Percentiles rank a stretch among this genome's conserved stretches.
phyloP scores from a whole-genome alignment of 768 basidiomycete genomes.

The Tylopilus plumbeoviolaceoides region DNA sequence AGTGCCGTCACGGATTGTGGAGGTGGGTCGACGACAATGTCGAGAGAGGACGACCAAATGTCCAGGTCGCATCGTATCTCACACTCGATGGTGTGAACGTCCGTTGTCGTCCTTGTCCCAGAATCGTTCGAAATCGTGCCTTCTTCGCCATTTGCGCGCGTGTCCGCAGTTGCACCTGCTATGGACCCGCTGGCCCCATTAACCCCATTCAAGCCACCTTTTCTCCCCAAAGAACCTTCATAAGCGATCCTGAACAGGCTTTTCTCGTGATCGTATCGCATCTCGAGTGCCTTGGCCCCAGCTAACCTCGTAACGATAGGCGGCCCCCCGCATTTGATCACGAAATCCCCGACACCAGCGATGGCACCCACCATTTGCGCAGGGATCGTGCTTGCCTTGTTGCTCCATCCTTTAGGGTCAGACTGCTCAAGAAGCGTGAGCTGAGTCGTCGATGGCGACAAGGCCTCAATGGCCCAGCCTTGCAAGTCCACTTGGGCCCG shows the following conservation, averaged over 20 bases:
- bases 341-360: constrained; percentile 91
- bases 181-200: constrained; percentile 15
- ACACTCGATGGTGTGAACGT: constrained; percentile 67
- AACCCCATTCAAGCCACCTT: constrained; percentile 24
- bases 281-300: constrained; percentile 68
- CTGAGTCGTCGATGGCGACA: constrained; percentile 92
- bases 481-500: constrained; percentile 97
- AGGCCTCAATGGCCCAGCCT: constrained; percentile 94
- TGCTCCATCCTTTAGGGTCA: constrained; percentile 96
- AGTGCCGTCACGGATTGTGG: constrained; percentile 80
- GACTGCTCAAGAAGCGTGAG: constrained; percentile 94
- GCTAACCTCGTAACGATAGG: constrained; percentile 83
- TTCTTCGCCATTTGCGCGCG: constrained; percentile 18
- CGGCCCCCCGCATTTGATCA: constrained; percentile 93
- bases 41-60: constrained; percentile 78
- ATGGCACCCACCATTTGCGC: constrained; percentile 88
- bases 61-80: constrained; percentile 91
- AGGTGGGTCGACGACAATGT: constrained; percentile 91
- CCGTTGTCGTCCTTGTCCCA: constrained; percentile 11
- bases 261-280: constrained; percentile 87
- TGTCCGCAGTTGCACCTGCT: neutral
- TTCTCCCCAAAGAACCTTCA: constrained; percentile 55
- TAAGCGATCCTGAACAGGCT: constrained; percentile 81
- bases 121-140: neutral
- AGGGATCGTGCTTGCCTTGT: constrained; percentile 83